A percentile compares a stretch with the other conserved stretches of the same genome.
These are phyloP conservation scores for Phytophthora pistaciae DNA, from an alignment of 352 stramenopile species.

Conservation along the genomic window DNA sequence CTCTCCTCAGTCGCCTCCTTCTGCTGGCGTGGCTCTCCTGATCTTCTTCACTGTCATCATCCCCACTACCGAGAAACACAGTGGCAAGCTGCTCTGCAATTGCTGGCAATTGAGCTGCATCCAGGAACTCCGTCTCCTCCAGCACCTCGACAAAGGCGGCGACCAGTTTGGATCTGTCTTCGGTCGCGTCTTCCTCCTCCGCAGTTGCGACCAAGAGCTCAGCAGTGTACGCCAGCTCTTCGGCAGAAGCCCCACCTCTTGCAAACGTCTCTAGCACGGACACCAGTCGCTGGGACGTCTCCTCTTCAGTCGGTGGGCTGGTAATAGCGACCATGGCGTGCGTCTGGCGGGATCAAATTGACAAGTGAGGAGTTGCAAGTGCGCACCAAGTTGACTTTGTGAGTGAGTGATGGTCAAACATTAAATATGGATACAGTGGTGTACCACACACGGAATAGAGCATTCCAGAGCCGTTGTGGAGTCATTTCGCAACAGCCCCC, in stretches of 20 bases:
- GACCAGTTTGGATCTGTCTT: slow-evolving; percentile 31
- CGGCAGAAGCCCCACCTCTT: slow-evolving; percentile 17
- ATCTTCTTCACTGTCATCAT: slow-evolving; percentile 24
- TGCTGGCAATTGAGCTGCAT: slow-evolving; percentile 18
- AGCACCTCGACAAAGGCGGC: slow-evolving; percentile 51
- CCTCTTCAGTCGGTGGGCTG: slow-evolving; percentile 13
- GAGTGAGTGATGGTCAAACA: slow-evolving; percentile 33
- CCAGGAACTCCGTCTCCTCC: slow-evolving; percentile 51
- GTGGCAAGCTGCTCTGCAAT: slow-evolving; percentile 35
- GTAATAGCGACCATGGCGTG: slow-evolving; percentile 18
- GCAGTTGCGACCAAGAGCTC: slow-evolving; percentile 66
- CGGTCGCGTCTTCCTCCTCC: slow-evolving; percentile 39
- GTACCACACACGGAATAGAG: slow-evolving; percentile 27
- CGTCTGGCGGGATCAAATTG: slow-evolving; percentile 7
- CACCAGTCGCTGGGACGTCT: slow-evolving; percentile 32
- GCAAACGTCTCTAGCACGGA: slow-evolving; percentile 33
- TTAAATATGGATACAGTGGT: slow-evolving; percentile 6
- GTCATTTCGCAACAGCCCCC: slow-evolving; percentile 2
- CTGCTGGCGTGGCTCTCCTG: slow-evolving; percentile 34
- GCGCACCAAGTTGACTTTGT: slow-evolving; percentile 9
- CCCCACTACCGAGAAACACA: slow-evolving; percentile 29
- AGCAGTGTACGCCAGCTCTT: slow-evolving; percentile 73
- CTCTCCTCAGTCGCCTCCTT: slow-evolving; percentile 25
- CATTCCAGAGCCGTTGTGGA: slow-evolving; percentile 24
- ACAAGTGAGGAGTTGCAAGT: slow-evolving; percentile 13